Evolutionary conservation across 2,329 filamentous ascomycete species (phyloP).

Genomic region (Talaromyces piceae): DNA sequence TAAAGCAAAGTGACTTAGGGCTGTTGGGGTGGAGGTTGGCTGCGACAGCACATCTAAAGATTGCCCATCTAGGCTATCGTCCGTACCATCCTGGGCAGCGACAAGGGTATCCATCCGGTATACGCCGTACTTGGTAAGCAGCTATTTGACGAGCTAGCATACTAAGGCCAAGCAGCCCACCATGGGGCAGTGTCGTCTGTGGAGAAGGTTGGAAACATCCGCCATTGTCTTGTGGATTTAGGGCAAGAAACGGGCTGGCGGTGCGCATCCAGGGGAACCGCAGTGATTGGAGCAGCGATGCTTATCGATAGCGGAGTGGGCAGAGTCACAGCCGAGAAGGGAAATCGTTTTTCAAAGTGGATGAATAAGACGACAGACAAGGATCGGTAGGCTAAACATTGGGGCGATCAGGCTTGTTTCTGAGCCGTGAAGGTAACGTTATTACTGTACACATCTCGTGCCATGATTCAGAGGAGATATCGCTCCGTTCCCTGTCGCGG

Average conservation of each 20-base stretch:
- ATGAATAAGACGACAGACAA: neutral
- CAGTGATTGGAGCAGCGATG: neutral
- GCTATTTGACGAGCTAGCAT: neutral
- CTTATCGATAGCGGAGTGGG: neutral
- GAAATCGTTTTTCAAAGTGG: neutral
- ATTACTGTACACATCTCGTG: too few relatives aligned
- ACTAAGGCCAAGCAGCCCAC: neutral
- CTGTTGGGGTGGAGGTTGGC: neutral
- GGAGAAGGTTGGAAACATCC: too few relatives aligned
- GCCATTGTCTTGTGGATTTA: too few relatives aligned
- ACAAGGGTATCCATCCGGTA: too few relatives aligned
- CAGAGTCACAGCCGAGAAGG: neutral
- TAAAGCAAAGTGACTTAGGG: neutral
- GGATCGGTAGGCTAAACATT: neutral
- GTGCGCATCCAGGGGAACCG: too few relatives aligned
- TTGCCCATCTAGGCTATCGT: neutral
- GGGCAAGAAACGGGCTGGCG: too few relatives aligned
- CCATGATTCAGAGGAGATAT: neutral
- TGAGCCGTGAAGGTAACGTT: neutral
- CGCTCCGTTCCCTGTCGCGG: neutral
- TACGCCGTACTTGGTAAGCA: too few relatives aligned
- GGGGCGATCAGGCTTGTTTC: neutral
- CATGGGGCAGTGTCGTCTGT: neutral
- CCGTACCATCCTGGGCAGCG: neutral
- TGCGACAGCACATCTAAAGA: too few relatives aligned